These are phyloP conservation scores for Salisapilia sapeloensis DNA, from an alignment of 352 stramenopile species.

Conservation along the genomic window DNA sequence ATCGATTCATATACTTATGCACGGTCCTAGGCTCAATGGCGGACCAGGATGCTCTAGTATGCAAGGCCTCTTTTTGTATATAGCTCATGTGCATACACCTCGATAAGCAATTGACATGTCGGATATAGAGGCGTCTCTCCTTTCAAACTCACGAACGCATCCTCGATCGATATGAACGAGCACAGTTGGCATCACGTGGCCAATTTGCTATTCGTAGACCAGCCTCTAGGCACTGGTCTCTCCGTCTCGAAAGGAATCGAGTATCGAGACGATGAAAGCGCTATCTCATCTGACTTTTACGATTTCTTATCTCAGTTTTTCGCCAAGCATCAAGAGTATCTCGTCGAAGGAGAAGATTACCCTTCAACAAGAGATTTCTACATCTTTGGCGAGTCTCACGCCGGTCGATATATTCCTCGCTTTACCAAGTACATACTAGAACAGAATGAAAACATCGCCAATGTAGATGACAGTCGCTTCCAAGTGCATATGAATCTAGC, in stretches of 20 bases:
- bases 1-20: neutral
- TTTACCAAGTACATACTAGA: conserved; percentile 89
- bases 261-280: conserved; percentile 22
- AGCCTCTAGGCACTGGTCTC: conserved; percentile 69
- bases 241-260: conserved; percentile 39
- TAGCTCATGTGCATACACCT: conserved; percentile 1
- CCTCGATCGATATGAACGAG: conserved; percentile 38
- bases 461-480: conserved; percentile 2
- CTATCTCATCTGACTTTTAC: conserved; percentile 79
- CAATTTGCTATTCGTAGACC: conserved; percentile 75
- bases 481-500: conserved; percentile 38
- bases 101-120: neutral
- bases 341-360: conserved; percentile 13
- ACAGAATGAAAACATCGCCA: conserved; percentile 56
- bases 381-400: conserved; percentile 94
- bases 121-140: conserved; percentile 32
- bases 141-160: conserved; percentile 33
- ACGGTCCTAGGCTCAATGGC: conserved; percentile 39
- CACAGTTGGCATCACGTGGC: conserved; percentile 58
- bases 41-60: conserved; percentile 71
- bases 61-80: conserved; percentile 55
- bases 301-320: conserved; percentile 89
- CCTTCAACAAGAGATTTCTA: conserved; percentile 70
- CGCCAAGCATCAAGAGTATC: conserved; percentile 60
- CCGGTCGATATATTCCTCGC: conserved; percentile 93